phyloP scores from a whole-genome alignment of 2,329 filamentous ascomycete species.

The Claviceps maximensis region DNA sequence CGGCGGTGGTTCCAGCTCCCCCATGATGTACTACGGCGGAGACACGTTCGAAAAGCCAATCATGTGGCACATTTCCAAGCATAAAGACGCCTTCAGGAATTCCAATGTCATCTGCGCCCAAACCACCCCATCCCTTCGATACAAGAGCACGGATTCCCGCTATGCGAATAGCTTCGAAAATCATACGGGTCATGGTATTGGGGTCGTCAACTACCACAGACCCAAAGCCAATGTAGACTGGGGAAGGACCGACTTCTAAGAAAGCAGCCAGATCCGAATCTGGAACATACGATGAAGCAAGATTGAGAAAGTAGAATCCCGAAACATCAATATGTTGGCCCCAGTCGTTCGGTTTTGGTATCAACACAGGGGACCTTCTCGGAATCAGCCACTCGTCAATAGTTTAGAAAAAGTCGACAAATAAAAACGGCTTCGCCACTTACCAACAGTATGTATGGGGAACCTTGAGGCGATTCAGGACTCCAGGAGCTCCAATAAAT shows the following conservation, averaged over 20 bases:
- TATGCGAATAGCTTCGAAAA: constrained; percentile 56
- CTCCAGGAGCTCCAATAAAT: constrained; percentile 68
- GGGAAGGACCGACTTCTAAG: constrained; percentile 53
- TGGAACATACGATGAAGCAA: constrained; percentile 53
- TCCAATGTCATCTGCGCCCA: constrained; percentile 57
- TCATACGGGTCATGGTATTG: constrained; percentile 52
- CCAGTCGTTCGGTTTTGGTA: constrained; percentile 73
- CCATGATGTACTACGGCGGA: constrained; percentile 79
- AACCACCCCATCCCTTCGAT: constrained; percentile 78
- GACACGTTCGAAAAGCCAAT: constrained; percentile 82
- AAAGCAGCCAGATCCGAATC: constrained; percentile 52
- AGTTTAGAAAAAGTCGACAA: not conserved
- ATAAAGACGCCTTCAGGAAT: constrained; percentile 70
- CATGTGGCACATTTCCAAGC: constrained; percentile 74
- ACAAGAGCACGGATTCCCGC: constrained; percentile 66
- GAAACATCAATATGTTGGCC: constrained; percentile 55
- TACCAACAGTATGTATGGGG: constrained; percentile 86
- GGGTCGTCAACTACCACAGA: constrained; percentile 73
- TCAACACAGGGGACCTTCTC: constrained; percentile 53
- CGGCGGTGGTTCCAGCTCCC: constrained; percentile 76
- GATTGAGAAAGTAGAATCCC: constrained; percentile 63
- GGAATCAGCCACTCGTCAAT: not conserved
- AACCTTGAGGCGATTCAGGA: constrained; percentile 61
- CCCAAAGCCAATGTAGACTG: constrained; percentile 75
- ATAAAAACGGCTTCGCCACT: constrained; percentile 3